phyloP scores from a whole-genome alignment of 164 flowering plant species.

The Warburgia ugandensis region DNA sequence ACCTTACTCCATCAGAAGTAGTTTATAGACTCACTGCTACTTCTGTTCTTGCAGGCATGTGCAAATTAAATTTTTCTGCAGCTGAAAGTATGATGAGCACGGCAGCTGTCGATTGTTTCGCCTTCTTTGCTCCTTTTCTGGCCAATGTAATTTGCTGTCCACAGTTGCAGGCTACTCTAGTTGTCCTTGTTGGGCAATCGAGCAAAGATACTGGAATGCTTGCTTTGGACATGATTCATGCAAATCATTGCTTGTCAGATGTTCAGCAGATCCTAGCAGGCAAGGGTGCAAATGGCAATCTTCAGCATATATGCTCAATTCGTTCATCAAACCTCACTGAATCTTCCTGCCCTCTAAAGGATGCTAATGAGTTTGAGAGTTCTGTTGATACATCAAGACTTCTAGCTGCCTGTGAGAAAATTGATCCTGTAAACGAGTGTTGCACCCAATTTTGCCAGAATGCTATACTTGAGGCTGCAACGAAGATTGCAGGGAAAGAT shows the following conservation, averaged over 20 bases:
- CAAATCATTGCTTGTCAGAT: constrained; percentile 81
- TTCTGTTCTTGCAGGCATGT: constrained; percentile 51
- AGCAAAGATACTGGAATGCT: constrained; percentile 60
- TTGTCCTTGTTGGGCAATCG: constrained; percentile 70
- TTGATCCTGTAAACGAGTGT: constrained; percentile 89
- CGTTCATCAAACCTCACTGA: constrained; percentile 68
- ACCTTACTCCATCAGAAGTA: too few relatives aligned
- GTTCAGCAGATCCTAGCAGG: constrained; percentile 59
- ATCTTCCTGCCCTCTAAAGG: constrained; percentile 75
- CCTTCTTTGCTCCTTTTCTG: constrained; percentile 61
- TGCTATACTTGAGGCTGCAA: constrained; percentile 83
- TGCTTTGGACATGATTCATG: constrained; percentile 53
- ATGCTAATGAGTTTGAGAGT: constrained; percentile 63
- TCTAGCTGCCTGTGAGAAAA: constrained; percentile 61
- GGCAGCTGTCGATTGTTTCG: constrained; percentile 68
- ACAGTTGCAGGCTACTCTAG: constrained; percentile 65
- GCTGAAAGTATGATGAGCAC: constrained; percentile 53
- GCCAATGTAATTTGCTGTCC: constrained; percentile 96
- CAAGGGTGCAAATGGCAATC: constrained; percentile 58
- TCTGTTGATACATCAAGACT: constrained; percentile 61
- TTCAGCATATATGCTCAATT: constrained; percentile 61
- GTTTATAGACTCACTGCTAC: too few relatives aligned
- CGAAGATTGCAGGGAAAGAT: constrained; percentile 41
- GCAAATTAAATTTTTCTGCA: constrained; percentile 65
- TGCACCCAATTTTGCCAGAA: constrained; percentile 72